Percentiles rank a stretch among this genome's conserved stretches.
Evolutionary conservation across 805 yeast genomes (phyloP).

Genomic region (Teunomyces kruisii): DNA sequence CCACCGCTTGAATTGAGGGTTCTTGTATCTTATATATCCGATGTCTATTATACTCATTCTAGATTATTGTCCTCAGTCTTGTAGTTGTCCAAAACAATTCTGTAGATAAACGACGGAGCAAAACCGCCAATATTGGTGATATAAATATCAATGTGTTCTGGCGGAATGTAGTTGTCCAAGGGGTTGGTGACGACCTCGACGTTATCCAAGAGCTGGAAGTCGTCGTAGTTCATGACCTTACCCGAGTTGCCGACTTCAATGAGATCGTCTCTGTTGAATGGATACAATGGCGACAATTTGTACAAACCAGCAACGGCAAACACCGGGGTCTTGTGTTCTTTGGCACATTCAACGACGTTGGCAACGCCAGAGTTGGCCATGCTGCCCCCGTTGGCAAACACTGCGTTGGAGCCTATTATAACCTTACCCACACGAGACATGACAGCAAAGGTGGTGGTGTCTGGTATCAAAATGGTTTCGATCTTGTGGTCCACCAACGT

Average conservation of each 20-base stretch:
- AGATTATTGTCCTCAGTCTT: conserved; percentile 76
- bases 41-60: conserved; percentile 26
- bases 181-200: conserved; percentile 83
- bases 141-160: conserved; percentile 90
- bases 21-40: neutral
- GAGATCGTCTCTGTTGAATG: conserved; percentile 78
- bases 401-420: conserved; percentile 86
- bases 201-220: conserved; percentile 64
- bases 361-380: conserved; percentile 88
- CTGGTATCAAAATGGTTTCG: conserved; percentile 89
- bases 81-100: conserved; percentile 93
- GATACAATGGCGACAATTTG: conserved; percentile 90
- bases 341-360: conserved; percentile 92
- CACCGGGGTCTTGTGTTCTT: conserved; percentile 93
- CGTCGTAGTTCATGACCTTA: conserved; percentile 77
- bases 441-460: conserved; percentile 87
- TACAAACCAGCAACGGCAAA: conserved; percentile 92
- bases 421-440: conserved; percentile 98
- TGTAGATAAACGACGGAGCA: conserved; percentile 92
- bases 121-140: conserved; percentile 95
- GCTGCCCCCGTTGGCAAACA: conserved; percentile 95
- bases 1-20: neutral
- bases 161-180: conserved; percentile 84
- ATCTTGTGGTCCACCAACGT: conserved; percentile 80
- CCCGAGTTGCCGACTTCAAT: conserved; percentile 93